Evolutionary conservation across 2,329 filamentous ascomycete species (phyloP), one percentile per base, ranked within the genome.

Genomic region (Pyrenophora tritici-repentis): DNA sequence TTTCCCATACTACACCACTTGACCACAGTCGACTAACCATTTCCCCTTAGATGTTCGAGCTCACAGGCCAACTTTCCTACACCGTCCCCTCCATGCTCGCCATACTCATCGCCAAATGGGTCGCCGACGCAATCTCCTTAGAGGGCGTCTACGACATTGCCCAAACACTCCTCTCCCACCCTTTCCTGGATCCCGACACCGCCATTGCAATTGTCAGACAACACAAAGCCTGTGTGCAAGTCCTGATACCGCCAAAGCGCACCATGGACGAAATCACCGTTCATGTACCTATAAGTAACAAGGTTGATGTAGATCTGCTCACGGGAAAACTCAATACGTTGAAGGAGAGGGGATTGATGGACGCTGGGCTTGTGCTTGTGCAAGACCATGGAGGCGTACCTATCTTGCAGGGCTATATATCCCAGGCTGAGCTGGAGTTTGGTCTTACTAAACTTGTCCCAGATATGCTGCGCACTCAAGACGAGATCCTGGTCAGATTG

Each of bases 131-230:
- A 3, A 73, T 85, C 14, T 79, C 78, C 39, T 67, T 69, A 18
- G 79, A 84, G 55, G 73, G 81, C 17, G 81, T 85, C 1, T 86
- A 85, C 58, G 82, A 85, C 59, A 74, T 85, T 6, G 81, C 82
- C n/a, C 82, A 85, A 63, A 78, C 77, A 3, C 77, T 85, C 3
- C 75, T 85, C 1, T 82, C 82, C 0, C 81, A 85, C 58, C 82
- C 82, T 1, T 85, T 85, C 59, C 70, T 85, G 7, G 82, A 85
- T 51, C 59, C 75, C 0, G 81, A 85, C 40, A 73, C 76, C 50
- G 76, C 79, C 1, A 68, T 82, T 14, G 62, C 62, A 0, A 68
- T 75, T 14, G 76, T 81, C 3, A 72, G 78, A 46, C 61, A 62
- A 20, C 22, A 24, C 22, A 70, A 73, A 9, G 51, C 61, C 12